Evolutionary conservation across 352 stramenopile genomes (phyloP).

Genomic region (Phytophthora colocasiae): DNA sequence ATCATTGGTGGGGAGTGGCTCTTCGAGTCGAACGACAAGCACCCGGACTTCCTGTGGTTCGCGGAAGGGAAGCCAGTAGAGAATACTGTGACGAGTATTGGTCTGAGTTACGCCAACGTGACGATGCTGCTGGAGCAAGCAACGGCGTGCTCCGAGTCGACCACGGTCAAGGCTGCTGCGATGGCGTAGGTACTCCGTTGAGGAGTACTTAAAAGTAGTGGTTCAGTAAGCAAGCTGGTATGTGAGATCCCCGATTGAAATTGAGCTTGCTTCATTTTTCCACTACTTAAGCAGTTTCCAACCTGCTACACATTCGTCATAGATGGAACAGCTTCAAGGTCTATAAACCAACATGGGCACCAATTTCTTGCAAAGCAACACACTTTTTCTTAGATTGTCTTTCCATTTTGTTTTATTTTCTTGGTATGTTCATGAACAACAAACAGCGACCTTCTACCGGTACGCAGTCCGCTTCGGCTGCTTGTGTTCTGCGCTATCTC

Average conservation of each 20-base stretch:
- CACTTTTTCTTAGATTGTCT: neutral
- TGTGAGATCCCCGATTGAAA: too few species aligned
- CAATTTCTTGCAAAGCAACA: too few species aligned
- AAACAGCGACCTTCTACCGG: constrained; percentile 39
- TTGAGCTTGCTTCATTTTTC: too few species aligned
- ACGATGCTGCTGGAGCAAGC: constrained; percentile 20
- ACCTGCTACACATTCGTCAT: too few species aligned
- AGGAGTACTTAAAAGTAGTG: neutral
- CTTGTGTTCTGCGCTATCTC: constrained; percentile 12
- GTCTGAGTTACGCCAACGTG: constrained; percentile 37
- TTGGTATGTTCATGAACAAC: constrained; percentile 19
- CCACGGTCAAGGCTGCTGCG: neutral
- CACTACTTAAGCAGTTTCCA: too few species aligned
- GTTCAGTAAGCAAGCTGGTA: too few species aligned
- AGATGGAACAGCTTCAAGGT: too few species aligned
- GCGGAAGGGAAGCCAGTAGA: constrained; percentile 14
- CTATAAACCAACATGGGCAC: too few species aligned
- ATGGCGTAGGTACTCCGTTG: neutral
- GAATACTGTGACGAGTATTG: constrained; percentile 29
- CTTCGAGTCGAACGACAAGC: constrained; percentile 29
- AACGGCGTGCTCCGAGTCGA: constrained; percentile 6
- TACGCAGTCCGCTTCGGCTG: constrained; percentile 15
- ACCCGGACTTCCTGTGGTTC: constrained; percentile 45
- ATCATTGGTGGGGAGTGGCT: constrained; percentile 45
- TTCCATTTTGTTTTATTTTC: constrained; percentile 18